Evolutionary conservation across 164 flowering plant genomes (phyloP).

Genomic region (Chloranthus sessilifolius): DNA sequence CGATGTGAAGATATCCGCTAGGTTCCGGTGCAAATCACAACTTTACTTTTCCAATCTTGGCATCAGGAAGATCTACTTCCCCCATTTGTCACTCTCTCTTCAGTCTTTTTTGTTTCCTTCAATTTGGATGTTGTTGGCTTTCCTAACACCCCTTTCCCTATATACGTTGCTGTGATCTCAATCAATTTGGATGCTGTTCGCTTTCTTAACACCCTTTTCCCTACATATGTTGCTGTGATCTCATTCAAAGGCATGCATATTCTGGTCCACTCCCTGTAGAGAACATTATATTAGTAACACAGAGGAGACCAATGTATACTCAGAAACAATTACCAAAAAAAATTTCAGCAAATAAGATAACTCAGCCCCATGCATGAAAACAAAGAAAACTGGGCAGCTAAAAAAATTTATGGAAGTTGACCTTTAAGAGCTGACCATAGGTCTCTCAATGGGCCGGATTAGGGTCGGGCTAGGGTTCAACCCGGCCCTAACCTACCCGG

Average conservation of each 20-base stretch:
- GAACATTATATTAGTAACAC: neutral
- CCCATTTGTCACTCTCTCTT: slow-evolving; percentile 14
- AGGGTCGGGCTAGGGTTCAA: no score
- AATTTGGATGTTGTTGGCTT: slow-evolving; percentile 35
- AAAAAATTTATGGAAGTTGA: neutral
- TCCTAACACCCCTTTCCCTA: slow-evolving; percentile 59
- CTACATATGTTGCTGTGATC: no score
- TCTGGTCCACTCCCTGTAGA: slow-evolving; percentile 73
- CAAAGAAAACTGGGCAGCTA: neutral
- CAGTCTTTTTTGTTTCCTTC: slow-evolving; percentile 34
- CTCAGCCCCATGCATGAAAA: slow-evolving; percentile 67
- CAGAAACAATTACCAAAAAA: neutral
- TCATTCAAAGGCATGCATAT: slow-evolving; percentile 34
- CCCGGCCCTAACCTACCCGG: no score
- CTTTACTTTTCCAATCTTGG: slow-evolving; percentile 76
- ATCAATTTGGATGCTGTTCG: no score
- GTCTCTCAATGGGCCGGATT: no score
- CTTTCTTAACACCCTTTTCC: no score
- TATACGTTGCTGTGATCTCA: slow-evolving; percentile 42
- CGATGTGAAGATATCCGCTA: slow-evolving; percentile 97
- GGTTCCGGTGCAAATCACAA: slow-evolving; percentile 98
- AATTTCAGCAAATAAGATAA: no score
- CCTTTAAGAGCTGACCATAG: no score
- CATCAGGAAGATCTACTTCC: slow-evolving; percentile 93
- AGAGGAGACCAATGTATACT: neutral